A percentile compares a stretch with the other conserved stretches of the same genome.
Evolutionary conservation across 495 filamentous ascomycete species (phyloP).

Genomic region (Podospora bellae-mahoneyi): DNA sequence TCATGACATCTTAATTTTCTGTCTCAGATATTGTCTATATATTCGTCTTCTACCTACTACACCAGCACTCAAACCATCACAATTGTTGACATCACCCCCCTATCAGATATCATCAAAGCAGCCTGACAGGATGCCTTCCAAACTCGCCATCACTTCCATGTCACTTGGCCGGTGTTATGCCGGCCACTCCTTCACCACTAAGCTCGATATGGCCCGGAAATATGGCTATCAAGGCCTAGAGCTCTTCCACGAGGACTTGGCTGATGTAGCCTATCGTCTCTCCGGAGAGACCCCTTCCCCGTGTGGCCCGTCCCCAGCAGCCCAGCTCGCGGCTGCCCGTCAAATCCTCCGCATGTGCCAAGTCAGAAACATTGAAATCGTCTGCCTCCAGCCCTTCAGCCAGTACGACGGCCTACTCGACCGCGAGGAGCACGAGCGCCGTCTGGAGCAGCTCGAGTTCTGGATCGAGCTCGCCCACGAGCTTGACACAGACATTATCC

Average conservation of each 20-base stretch:
- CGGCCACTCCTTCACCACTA: constrained; percentile 58
- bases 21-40: not conserved
- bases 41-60: not conserved
- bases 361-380: constrained; percentile 55
- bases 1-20: not conserved
- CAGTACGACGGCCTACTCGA: constrained; percentile 75
- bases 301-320: constrained; percentile 31
- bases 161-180: constrained; percentile 60
- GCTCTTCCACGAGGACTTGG: constrained; percentile 77
- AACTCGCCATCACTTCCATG: constrained; percentile 63
- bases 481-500: constrained; percentile 66
- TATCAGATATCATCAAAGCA: not conserved
- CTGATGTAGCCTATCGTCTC: constrained; percentile 50
- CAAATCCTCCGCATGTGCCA: constrained; percentile 55
- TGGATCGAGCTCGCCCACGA: constrained; percentile 67
- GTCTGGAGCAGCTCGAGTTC: constrained; percentile 59
- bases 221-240: constrained; percentile 71
- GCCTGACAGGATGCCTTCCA: constrained; percentile 34
- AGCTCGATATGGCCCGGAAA: constrained; percentile 61
- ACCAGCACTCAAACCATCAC: not conserved
- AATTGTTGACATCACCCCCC: not conserved
- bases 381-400: constrained; percentile 75
- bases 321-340: constrained; percentile 57
- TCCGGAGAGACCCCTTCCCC: constrained; percentile 27
- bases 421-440: constrained; percentile 53